These are phyloP conservation scores for Dipodascopsis tothii DNA, from an alignment of 805 yeast species.

Conservation along the genomic window DNA sequence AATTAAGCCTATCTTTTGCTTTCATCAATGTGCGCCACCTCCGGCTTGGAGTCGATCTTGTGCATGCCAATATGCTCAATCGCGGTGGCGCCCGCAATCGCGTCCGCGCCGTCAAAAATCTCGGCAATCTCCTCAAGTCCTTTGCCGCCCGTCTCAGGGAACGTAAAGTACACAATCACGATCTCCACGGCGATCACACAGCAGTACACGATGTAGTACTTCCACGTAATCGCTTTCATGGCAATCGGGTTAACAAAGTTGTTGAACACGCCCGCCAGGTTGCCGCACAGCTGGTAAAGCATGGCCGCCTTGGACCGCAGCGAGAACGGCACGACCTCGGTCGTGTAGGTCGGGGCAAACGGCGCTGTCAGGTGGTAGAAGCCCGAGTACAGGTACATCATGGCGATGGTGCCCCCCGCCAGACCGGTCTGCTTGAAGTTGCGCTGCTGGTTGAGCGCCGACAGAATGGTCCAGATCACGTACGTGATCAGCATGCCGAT, in stretches of 20 bases:
- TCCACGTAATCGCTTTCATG: conserved; percentile 39
- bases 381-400: conserved; percentile 2
- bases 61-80: too few species aligned
- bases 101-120: conserved; percentile 33
- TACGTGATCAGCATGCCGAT: neutral
- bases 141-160: conserved; percentile 40
- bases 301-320: conserved; percentile 13
- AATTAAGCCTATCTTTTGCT: too few species aligned
- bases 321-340: neutral
- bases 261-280: conserved; percentile 24
- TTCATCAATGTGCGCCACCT: too few species aligned
- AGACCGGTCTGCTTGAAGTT: neutral
- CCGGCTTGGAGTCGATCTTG: too few species aligned
- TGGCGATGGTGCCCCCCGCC: conserved; percentile 1
- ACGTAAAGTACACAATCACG: conserved; percentile 31
- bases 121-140: conserved; percentile 40
- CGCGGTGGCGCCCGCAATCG: too few species aligned
- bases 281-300: conserved; percentile 28
- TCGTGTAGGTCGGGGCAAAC: neutral
- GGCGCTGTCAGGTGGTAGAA: neutral
- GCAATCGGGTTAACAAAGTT: conserved; percentile 31
- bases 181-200: conserved; percentile 32
- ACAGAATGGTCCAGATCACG: neutral
- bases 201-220: conserved; percentile 42
- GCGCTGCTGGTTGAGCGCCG: conserved; percentile 1